A percentile compares a stretch with the other conserved stretches of the same genome.
Conservation (phyloP, 352 stramenopile species). For the Phytophthora fragariae region DNA sequence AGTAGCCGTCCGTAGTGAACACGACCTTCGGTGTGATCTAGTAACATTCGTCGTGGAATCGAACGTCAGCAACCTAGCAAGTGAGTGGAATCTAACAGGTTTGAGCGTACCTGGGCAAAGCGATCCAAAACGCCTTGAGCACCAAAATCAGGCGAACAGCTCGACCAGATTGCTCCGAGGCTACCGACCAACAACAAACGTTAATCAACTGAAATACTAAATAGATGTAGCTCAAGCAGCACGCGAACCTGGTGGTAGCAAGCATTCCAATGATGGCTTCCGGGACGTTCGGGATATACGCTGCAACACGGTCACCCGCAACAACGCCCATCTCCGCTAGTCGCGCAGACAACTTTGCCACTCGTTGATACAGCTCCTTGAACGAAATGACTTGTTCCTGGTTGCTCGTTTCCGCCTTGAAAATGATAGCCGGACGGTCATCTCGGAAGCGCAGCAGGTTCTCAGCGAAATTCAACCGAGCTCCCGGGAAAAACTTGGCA, state of each 20-base stretch:
- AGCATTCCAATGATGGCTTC: constrained; percentile 83
- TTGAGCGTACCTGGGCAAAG: constrained; percentile 62
- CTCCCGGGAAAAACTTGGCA: constrained; percentile 77
- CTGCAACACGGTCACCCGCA: constrained; percentile 67
- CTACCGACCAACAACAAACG: constrained; percentile 2
- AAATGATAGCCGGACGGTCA: constrained; percentile 75
- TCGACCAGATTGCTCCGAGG: constrained; percentile 77
- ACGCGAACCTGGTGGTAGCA: constrained; percentile 51
- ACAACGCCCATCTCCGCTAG: constrained; percentile 58
- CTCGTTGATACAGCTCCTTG: constrained; percentile 68
- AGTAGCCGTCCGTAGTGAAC: constrained; percentile 79
- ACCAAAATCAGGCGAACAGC: constrained; percentile 90
- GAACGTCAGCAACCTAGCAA: background rate
- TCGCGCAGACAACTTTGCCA: constrained; percentile 53
- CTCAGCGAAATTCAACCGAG: constrained; percentile 79
- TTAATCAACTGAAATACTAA: background rate
- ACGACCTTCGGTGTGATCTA: constrained; percentile 81
- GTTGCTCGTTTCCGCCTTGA: constrained; percentile 78
- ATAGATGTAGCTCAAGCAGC: background rate
- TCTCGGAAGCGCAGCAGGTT: constrained; percentile 81
- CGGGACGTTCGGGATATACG: constrained; percentile 75
- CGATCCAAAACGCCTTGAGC: constrained; percentile 81
- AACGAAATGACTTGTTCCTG: constrained; percentile 63
- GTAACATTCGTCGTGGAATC: background rate
- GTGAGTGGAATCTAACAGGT: background rate